These are phyloP conservation scores for Clitopilus hobsonii DNA, from an alignment of 768 basidiomycete genomes.

Conservation along the genomic window DNA sequence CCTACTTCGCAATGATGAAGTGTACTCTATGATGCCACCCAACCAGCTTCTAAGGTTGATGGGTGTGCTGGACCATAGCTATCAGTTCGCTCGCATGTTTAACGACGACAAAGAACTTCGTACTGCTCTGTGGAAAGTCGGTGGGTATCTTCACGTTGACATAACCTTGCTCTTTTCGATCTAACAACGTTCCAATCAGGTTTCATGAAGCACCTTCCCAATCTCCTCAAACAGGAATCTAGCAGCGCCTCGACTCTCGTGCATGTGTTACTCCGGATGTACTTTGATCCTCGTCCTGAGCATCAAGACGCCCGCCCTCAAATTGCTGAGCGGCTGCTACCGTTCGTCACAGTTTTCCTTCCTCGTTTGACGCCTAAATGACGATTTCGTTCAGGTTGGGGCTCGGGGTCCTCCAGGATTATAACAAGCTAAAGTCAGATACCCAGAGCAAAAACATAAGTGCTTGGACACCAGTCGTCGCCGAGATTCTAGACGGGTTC, in stretches of 20 bases:
- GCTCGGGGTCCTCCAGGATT: conserved; percentile 85
- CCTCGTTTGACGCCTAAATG: background rate
- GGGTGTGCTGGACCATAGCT: conserved; percentile 94
- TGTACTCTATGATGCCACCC: conserved; percentile 92
- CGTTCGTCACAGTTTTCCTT: conserved; percentile 48
- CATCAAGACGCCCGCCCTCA: conserved; percentile 81
- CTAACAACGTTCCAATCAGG: conserved; percentile 39
- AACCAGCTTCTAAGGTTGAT: conserved; percentile 90
- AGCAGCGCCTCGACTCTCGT: conserved; percentile 94
- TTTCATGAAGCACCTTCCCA: conserved; percentile 99
- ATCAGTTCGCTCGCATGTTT: conserved; percentile 95
- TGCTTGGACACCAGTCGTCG: conserved; percentile 99
- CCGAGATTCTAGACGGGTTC: conserved; percentile 88
- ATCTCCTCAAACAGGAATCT: conserved; percentile 96
- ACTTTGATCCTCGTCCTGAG: conserved; percentile 84
- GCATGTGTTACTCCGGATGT: conserved; percentile 89
- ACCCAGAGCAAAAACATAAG: conserved; percentile 92
- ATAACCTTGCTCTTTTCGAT: background rate
- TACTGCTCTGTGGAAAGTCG: conserved; percentile 99
- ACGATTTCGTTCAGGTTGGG: conserved; percentile 55
- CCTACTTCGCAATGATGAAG: conserved; percentile 84
- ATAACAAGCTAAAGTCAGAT: conserved; percentile 82
- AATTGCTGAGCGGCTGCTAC: conserved; percentile 68
- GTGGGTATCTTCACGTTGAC: conserved; percentile 57
- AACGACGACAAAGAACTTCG: conserved; percentile 98